Conservation (phyloP, 345 rosid genomes). For the Lenwebbia sp. region DNA sequence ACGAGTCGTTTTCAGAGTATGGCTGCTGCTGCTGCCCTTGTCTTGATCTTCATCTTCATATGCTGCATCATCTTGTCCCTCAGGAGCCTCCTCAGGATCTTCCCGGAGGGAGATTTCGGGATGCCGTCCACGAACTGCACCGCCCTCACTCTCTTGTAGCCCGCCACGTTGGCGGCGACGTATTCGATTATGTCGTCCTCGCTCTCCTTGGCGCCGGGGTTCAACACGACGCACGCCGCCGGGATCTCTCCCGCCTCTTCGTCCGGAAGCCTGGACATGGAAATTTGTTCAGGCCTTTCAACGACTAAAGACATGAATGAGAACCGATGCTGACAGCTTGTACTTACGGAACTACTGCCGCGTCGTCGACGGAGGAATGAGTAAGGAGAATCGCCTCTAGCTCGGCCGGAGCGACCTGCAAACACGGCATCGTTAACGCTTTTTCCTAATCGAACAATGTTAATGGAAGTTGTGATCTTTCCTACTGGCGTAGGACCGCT, state of each 20-base stretch:
- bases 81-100: slow-evolving; percentile 77
- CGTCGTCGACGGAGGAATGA: slow-evolving; percentile 75
- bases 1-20: neutral
- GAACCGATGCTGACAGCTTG: neutral
- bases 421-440: neutral
- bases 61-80: slow-evolving; percentile 39
- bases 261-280: slow-evolving; percentile 50
- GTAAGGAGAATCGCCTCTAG: slow-evolving; percentile 68
- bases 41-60: slow-evolving; percentile 4
- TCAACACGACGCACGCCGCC: slow-evolving; percentile 75
- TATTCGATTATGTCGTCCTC: slow-evolving; percentile 62
- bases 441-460: too few relatives aligned
- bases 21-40: neutral
- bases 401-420: slow-evolving; percentile 90
- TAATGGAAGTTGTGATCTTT: neutral
- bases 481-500: neutral
- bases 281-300: neutral
- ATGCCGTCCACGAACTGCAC: slow-evolving; percentile 68
- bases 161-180: slow-evolving; percentile 72
- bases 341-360: slow-evolving; percentile 87
- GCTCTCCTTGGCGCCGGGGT: slow-evolving; percentile 36
- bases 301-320: neutral
- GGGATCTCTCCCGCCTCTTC: slow-evolving; percentile 97
- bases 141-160: slow-evolving; percentile 72
- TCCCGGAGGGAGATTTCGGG: slow-evolving; percentile 88